Evolutionary conservation across 2,329 filamentous ascomycete species (phyloP).

Genomic region (Lachnellula arida): DNA sequence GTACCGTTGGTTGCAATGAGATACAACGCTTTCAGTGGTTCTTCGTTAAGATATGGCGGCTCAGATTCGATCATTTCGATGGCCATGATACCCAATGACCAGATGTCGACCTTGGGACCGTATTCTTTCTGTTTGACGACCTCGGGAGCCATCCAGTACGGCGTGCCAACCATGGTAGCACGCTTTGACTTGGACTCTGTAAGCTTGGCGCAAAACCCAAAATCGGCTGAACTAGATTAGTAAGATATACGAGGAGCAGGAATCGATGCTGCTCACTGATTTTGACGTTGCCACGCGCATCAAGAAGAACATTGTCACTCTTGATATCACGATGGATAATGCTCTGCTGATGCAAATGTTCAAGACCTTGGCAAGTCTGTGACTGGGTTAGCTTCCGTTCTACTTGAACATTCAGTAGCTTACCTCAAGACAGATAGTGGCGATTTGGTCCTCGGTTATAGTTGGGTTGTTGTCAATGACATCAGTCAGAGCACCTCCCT

Average conservation of each 20-base stretch:
- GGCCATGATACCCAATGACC: conserved; percentile 98
- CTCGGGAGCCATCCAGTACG: conserved; percentile 99
- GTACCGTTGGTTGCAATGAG: conserved; percentile 98
- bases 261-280: conserved; percentile 64
- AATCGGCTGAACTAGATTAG: conserved; percentile 69
- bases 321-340: conserved; percentile 99
- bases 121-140: conserved; percentile 99
- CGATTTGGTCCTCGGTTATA: conserved; percentile 95
- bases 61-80: conserved; percentile 99
- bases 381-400: conserved; percentile 10
- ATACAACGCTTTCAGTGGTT: conserved; percentile 94
- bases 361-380: conserved; percentile 90
- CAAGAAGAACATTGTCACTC: conserved; percentile 94
- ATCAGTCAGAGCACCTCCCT: conserved; percentile 93
- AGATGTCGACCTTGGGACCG: conserved; percentile 96
- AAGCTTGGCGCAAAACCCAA: conserved; percentile 97
- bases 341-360: conserved; percentile 90
- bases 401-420: conserved; percentile 29
- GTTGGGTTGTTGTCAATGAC: conserved; percentile 96
- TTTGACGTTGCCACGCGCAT: conserved; percentile 93
- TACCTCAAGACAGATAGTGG: conserved; percentile 95
- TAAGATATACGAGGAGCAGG: neutral
- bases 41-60: conserved; percentile 95
- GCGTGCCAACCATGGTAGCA: conserved; percentile 97
- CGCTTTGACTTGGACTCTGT: conserved; percentile 96